Percentiles rank a stretch among this genome's conserved stretches.
These are phyloP conservation scores for Phialophora verrucosa DNA, from an alignment of 2,329 filamentous ascomycete genomes.

Conservation along the genomic window DNA sequence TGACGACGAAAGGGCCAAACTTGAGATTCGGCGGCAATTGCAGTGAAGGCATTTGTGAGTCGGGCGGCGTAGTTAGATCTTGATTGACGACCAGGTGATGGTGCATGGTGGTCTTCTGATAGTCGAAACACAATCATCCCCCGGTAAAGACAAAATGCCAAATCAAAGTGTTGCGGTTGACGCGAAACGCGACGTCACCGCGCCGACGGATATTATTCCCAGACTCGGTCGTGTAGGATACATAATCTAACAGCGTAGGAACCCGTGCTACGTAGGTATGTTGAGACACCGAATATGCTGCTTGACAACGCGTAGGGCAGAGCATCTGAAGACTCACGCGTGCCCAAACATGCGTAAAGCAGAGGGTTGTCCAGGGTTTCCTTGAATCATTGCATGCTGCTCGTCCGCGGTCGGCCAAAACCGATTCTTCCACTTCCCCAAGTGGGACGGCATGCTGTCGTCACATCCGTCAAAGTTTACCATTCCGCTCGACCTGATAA, in stretches of 20 bases:
- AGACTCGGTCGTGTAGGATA: background rate
- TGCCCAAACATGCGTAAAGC: background rate
- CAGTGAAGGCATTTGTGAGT: slow-evolving; percentile 29
- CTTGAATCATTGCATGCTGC: background rate
- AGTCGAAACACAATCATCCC: background rate
- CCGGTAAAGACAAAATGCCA: background rate
- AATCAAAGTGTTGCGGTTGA: background rate
- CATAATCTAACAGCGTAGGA: background rate
- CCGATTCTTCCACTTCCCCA: slow-evolving; percentile 2
- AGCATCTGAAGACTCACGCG: background rate
- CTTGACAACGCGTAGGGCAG: background rate
- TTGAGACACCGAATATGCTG: background rate
- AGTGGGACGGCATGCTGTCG: background rate
- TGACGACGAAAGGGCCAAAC: slow-evolving; percentile 79
- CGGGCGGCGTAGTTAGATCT: background rate
- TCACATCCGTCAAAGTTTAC: background rate
- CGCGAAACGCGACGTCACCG: background rate
- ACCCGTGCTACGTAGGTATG: background rate
- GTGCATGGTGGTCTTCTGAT: background rate
- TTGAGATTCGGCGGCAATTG: slow-evolving; percentile 53
- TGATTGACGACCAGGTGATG: slow-evolving; percentile 2
- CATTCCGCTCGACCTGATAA: background rate
- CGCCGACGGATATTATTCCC: background rate
- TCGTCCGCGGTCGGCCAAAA: background rate
- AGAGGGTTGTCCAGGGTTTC: too few species aligned